Evolutionary conservation across 2,329 filamentous ascomycete genomes (phyloP).

Genomic region (Pseudocercospora musae): DNA sequence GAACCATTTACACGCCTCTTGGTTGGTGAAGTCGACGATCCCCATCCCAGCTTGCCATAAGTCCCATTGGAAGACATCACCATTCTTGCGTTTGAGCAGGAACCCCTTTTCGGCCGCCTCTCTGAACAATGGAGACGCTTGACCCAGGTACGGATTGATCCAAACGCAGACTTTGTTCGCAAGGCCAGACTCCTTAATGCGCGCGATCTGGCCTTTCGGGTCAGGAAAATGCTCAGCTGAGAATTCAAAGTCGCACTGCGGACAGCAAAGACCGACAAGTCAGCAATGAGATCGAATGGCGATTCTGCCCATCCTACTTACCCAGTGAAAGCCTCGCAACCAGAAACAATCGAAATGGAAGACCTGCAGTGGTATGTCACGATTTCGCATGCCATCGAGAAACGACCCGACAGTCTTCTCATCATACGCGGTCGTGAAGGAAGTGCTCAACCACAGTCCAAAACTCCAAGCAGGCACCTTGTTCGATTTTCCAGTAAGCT

Average conservation of each 20-base stretch:
- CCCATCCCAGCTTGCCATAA: conserved; percentile 76
- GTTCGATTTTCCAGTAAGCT: conserved; percentile 63
- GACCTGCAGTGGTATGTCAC: conserved; percentile 64
- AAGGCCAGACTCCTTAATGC: conserved; percentile 61
- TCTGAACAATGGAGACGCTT: conserved; percentile 64
- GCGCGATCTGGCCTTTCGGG: conserved; percentile 60
- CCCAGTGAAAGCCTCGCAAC: conserved; percentile 69
- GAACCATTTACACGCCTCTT: conserved; percentile 65
- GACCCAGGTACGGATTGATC: conserved; percentile 73
- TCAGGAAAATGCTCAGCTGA: conserved; percentile 67
- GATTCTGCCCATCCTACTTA: no score
- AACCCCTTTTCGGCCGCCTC: conserved; percentile 65
- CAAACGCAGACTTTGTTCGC: conserved; percentile 65
- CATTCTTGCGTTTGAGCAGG: conserved; percentile 64
- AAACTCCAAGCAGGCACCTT: conserved; percentile 71
- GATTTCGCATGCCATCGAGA: conserved; percentile 64
- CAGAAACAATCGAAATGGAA: conserved; percentile 79
- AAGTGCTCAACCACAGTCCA: conserved; percentile 73
- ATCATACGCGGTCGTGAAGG: conserved; percentile 71
- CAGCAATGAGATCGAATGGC: no score
- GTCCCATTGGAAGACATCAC: conserved; percentile 73
- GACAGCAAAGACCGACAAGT: no score
- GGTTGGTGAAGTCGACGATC: conserved; percentile 71
- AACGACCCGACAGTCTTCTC: conserved; percentile 66
- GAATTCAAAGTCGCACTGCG: conserved; percentile 67